Conservation (phyloP, 768 basidiomycete species). For the Pleurotus pulmonarius region DNA sequence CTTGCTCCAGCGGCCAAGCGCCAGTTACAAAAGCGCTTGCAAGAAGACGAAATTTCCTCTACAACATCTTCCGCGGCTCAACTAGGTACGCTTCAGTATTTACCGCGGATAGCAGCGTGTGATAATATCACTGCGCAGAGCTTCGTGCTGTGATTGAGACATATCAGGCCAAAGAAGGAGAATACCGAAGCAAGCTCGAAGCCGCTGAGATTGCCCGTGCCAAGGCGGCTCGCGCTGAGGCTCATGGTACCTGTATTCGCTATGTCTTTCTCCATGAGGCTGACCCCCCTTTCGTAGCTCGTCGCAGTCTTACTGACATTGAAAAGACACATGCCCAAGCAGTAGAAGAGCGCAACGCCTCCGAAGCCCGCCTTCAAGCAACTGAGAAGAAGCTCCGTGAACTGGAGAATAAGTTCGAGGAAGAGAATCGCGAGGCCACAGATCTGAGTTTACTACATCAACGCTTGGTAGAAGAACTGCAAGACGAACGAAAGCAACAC, state of each 20-base stretch:
- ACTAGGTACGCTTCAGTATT: constrained; percentile 36
- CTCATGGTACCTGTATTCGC: constrained; percentile 40
- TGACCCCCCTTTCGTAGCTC: constrained; percentile 36
- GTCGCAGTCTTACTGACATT: constrained; percentile 55
- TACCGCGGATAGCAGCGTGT: neutral
- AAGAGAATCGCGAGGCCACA: constrained; percentile 63
- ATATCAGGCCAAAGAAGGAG: constrained; percentile 60
- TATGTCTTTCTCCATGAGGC: neutral
- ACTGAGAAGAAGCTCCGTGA: constrained; percentile 53
- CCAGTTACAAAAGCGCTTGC: constrained; percentile 53
- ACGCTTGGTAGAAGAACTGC: constrained; percentile 70
- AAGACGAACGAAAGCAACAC: constrained; percentile 75
- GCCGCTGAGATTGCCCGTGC: constrained; percentile 65
- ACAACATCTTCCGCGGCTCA: constrained; percentile 58
- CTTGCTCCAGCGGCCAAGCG: constrained; percentile 47
- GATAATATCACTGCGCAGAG: constrained; percentile 32
- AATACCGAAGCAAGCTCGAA: constrained; percentile 58
- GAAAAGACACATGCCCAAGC: constrained; percentile 56
- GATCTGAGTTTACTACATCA: constrained; percentile 63
- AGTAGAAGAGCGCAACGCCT: constrained; percentile 46
- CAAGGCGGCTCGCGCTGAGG: constrained; percentile 61
- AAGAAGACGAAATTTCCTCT: constrained; percentile 59
- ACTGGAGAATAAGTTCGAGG: constrained; percentile 61
- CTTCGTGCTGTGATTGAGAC: constrained; percentile 60
- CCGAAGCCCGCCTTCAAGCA: constrained; percentile 42